Evolutionary conservation across 768 basidiomycete species (phyloP).

Genomic region (Termitomyces sp.): DNA sequence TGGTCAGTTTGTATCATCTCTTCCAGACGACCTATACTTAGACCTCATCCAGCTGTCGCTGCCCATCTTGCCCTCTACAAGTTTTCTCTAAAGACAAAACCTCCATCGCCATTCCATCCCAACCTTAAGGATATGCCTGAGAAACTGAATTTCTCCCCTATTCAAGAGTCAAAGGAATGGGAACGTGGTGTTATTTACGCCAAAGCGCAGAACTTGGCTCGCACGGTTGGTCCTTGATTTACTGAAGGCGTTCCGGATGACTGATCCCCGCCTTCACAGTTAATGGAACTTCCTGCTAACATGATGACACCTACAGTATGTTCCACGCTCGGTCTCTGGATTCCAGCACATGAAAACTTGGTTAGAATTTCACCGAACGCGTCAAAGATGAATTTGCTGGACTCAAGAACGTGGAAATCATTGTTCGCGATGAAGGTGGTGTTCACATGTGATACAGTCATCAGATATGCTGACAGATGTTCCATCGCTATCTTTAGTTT

Average conservation of each 20-base stretch:
- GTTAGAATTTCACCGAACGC: constrained; percentile 64
- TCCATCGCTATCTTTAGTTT: constrained; percentile 35
- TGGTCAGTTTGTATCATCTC: constrained; percentile 33
- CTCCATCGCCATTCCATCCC: constrained; percentile 61
- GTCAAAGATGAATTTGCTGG: constrained; percentile 61
- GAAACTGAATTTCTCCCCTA: constrained; percentile 42
- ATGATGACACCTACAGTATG: constrained; percentile 77
- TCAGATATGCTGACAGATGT: neutral
- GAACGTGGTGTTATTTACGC: constrained; percentile 69
- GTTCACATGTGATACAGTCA: neutral
- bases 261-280: constrained; percentile 28
- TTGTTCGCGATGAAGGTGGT: constrained; percentile 69
- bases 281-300: constrained; percentile 84
- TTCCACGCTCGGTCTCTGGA: neutral
- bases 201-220: constrained; percentile 72
- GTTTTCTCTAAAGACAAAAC: constrained; percentile 73
- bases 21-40: neutral
- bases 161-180: constrained; percentile 54
- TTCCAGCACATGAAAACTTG: neutral
- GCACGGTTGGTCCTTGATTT: constrained; percentile 46
- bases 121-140: constrained; percentile 46
- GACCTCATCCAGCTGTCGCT: constrained; percentile 52
- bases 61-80: constrained; percentile 70
- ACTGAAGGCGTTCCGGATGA: neutral
- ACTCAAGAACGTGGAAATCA: constrained; percentile 60